Conservation (phyloP, 345 rosid genomes). For the Eucalyptus tenuipes region DNA sequence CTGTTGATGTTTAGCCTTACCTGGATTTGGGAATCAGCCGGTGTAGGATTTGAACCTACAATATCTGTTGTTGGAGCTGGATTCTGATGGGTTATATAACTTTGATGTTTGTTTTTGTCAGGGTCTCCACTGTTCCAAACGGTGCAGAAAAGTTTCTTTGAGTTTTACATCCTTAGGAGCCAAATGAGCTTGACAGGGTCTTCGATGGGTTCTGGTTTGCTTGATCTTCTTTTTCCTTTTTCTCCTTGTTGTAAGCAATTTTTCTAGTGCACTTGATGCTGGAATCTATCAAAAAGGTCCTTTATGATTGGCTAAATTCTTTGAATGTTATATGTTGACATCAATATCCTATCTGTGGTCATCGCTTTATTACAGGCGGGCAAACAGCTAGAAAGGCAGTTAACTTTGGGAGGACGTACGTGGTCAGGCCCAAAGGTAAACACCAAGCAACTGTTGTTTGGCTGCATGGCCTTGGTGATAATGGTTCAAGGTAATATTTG, state of each 20-base stretch:
- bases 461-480: constrained; percentile 97
- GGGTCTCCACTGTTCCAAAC: neutral
- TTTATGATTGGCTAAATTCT: neutral
- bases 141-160: neutral
- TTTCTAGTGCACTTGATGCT: neutral
- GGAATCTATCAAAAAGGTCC: neutral
- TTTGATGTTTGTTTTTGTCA: constrained; percentile 3
- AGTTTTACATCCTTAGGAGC: neutral
- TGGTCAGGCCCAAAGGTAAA: constrained; percentile 92
- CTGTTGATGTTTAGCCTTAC: neutral
- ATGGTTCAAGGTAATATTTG: constrained; percentile 66
- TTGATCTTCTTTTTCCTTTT: neutral
- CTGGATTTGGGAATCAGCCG: neutral
- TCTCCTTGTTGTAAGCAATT: neutral
- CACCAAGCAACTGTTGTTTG: constrained; percentile 96
- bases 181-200: constrained; percentile 71
- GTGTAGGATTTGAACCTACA: neutral
- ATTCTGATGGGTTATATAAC: neutral
- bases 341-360: neutral
- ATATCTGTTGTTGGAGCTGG: neutral
- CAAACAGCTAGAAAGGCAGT: constrained; percentile 33
- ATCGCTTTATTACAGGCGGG: constrained; percentile 26
- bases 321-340: neutral
- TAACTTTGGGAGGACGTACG: constrained; percentile 88
- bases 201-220: constrained; percentile 62